Evolutionary conservation across 1,139 yeast species (phyloP).

Genomic region (Hyphopichia pseudoburtonii): DNA sequence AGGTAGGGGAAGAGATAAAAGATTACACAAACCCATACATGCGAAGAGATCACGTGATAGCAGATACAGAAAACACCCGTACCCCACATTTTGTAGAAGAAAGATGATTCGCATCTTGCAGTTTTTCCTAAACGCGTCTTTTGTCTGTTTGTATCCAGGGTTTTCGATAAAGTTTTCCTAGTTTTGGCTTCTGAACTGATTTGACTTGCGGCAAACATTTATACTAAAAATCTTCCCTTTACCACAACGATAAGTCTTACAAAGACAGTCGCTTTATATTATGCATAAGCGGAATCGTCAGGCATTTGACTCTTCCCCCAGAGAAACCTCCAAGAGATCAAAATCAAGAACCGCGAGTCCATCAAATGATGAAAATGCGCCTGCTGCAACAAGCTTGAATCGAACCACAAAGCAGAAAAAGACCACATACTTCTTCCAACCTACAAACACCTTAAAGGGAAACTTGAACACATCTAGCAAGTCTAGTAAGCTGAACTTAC

Average conservation of each 20-base stretch:
- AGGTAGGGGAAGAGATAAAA: not conserved
- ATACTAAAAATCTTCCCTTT: not conserved
- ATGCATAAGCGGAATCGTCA: slow-evolving; percentile 1
- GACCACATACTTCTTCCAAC: slow-evolving; percentile 39
- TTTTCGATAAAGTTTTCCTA: too few relatives aligned
- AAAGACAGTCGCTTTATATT: not conserved
- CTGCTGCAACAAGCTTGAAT: not conserved
- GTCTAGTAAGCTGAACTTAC: slow-evolving; percentile 6
- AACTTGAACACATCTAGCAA: not conserved
- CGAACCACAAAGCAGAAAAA: slow-evolving; percentile 14
- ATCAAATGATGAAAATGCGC: not conserved
- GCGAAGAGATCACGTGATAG: not conserved
- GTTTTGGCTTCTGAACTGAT: too few relatives aligned
- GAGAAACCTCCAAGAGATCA: not conserved
- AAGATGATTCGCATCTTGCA: not conserved
- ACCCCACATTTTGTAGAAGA: not conserved
- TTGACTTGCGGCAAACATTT: not conserved
- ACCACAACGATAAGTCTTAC: not conserved
- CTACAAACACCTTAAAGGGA: slow-evolving; percentile 27
- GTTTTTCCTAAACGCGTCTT: not conserved
- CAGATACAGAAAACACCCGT: not conserved
- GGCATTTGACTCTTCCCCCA: not conserved
- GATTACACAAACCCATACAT: not conserved
- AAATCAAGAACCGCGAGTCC: not conserved
- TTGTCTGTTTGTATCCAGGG: too few relatives aligned